Conservation (phyloP, 495 filamentous ascomycete species). For the Hypoxylon subgilvum region DNA sequence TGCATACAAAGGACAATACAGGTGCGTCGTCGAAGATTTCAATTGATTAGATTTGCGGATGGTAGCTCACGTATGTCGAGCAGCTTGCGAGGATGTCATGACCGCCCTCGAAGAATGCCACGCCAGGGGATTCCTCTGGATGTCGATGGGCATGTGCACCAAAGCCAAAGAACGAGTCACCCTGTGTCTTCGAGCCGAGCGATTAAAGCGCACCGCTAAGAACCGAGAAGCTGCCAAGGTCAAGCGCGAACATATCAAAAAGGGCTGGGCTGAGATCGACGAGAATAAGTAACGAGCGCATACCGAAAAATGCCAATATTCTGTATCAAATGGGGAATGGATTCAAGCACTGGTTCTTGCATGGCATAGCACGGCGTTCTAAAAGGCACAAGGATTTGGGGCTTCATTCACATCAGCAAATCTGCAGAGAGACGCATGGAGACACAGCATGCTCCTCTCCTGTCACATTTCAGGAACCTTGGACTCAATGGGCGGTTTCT, state of each 20-base stretch:
- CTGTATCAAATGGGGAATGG: slow-evolving; percentile 1
- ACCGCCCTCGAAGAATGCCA: slow-evolving; percentile 93
- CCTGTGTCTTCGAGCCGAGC: slow-evolving; percentile 78
- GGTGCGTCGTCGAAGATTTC: slow-evolving; percentile 58
- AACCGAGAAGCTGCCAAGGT: slow-evolving; percentile 76
- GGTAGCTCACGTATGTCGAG: slow-evolving; percentile 1
- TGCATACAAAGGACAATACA: slow-evolving; percentile 87
- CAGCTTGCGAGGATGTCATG: slow-evolving; percentile 95
- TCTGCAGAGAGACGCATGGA: neutral
- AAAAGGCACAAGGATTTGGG: slow-evolving; percentile 7
- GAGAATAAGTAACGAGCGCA: slow-evolving; percentile 62
- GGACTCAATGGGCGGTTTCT: neutral
- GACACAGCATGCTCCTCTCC: slow-evolving; percentile 7
- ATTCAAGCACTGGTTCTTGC: neutral
- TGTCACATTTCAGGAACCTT: neutral
- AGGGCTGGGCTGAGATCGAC: slow-evolving; percentile 83
- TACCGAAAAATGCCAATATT: neutral
- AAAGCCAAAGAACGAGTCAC: slow-evolving; percentile 80
- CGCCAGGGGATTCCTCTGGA: slow-evolving; percentile 86
- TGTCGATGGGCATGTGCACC: slow-evolving; percentile 88
- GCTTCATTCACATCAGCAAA: neutral
- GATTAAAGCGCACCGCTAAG: slow-evolving; percentile 71
- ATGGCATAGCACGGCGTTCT: slow-evolving; percentile 29
- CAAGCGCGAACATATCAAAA: slow-evolving; percentile 71
- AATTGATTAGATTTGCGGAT: neutral